Conservation (phyloP, 768 basidiomycete genomes). For the Lactarius trivialis region DNA sequence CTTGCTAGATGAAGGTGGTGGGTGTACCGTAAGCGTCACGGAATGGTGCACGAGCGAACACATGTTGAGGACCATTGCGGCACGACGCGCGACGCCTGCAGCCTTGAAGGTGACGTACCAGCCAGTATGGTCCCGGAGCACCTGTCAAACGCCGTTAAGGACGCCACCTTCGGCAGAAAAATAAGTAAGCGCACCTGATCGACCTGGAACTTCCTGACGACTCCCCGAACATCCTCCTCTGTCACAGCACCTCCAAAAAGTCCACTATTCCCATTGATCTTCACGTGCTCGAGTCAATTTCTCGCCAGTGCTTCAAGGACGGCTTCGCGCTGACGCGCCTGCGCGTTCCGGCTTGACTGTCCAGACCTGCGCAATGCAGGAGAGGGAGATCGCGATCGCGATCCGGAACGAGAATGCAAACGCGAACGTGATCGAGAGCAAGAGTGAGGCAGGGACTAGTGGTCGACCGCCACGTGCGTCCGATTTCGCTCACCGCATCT, state of each 20-base stretch:
- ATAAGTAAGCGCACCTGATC: constrained; percentile 50
- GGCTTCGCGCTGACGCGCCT: too few relatives aligned
- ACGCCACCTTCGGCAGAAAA: constrained; percentile 9
- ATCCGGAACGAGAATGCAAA: constrained; percentile 16
- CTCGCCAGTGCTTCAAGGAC: too few relatives aligned
- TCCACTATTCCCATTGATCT: constrained; percentile 44
- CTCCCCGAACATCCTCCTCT: constrained; percentile 62
- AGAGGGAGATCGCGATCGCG: too few relatives aligned
- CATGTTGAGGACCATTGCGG: too few relatives aligned
- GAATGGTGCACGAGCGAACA: constrained; percentile 54
- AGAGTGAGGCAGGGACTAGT: constrained; percentile 21
- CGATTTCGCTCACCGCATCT: constrained; percentile 16
- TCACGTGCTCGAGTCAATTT: constrained; percentile 64
- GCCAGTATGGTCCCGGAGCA: too few relatives aligned
- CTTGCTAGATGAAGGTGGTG: constrained; percentile 35
- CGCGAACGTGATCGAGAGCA: constrained; percentile 14
- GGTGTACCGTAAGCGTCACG: constrained; percentile 48
- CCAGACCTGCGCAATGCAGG: too few relatives aligned
- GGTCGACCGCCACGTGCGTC: constrained; percentile 12
- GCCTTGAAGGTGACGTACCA: too few relatives aligned
- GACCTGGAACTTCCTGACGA: constrained; percentile 65
- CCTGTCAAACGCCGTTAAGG: constrained; percentile 32
- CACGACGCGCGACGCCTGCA: too few relatives aligned
- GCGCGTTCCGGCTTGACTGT: too few relatives aligned
- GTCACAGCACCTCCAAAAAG: constrained; percentile 43